Base-by-base conservation (phyloP, 495 filamentous ascomycete genomes). In the Aspergillus diversus region DNA sequence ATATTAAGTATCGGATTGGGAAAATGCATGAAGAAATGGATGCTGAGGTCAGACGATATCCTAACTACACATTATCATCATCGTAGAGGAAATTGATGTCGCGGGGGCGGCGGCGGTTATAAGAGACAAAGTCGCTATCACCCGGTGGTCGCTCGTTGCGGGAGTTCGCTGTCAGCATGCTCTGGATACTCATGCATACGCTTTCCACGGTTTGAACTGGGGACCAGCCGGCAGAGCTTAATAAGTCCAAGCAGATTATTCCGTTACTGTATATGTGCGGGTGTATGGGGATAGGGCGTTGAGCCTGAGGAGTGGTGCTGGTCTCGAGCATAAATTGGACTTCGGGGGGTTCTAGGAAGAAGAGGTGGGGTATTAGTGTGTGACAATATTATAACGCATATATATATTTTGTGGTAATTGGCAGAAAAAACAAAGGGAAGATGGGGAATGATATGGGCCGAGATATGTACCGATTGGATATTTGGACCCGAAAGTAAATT, bases 211-310 rank as follows among this genome's bases (percentile, higher is more conserved):
- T 98, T 73, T 98, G 96, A 9, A 98, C 94, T 0, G 95, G 95
- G 12, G 88, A 92, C 95, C 95, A 99, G 65, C 96, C 95, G 54
- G 90, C 87, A 3, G 77, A 79, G 60, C 92, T 91, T 16, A 99
- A 89, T 0, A 99, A 88, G 66, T 99, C 96, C 27, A 99, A 89
- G 69, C 95, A 99, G 71, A 99, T 99, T 73, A 97, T 93, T 55
- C 95, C 95, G 74, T 99, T 99, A 64, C 90, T 93, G 77, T 99
- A 99, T 73, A 99, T 90, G 79, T 99, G 95, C 1, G 95, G 95
- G 67, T 99, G 95, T 69, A 97, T 95, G 1, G 95, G 95, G 66
- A 99, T 95, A 5, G 89, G 84, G 51, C 89, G 87, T 27, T 71
- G 73, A 1, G 76, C 73, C 43, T 85, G 76, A 43, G 85, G 71